A percentile compares a stretch with the other conserved stretches of the same genome.
Conservation (phyloP, 352 stramenopile species). For the Phytophthora agathidicida region DNA sequence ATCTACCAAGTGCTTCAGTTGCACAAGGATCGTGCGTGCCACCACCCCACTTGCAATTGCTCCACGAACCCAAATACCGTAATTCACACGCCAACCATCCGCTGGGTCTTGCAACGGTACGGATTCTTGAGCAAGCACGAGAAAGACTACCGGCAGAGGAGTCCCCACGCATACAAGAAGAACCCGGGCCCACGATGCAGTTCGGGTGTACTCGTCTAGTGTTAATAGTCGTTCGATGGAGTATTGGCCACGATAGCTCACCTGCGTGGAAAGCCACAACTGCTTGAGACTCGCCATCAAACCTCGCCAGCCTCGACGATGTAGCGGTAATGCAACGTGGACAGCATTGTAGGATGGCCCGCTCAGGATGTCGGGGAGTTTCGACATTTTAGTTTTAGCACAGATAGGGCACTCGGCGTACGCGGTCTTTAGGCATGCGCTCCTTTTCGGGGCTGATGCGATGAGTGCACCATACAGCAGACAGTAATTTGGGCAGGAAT, state of each 20-base stretch:
- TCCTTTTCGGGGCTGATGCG: too few relatives aligned
- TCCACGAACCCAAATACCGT: conserved; percentile 23
- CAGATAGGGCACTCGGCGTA: too few relatives aligned
- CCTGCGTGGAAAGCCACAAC: conserved; percentile 8
- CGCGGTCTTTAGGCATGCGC: too few relatives aligned
- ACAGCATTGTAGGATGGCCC: too few relatives aligned
- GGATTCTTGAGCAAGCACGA: conserved; percentile 19
- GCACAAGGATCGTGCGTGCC: neutral
- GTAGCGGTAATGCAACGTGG: too few relatives aligned
- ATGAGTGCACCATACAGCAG: too few relatives aligned
- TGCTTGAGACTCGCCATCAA: too few relatives aligned
- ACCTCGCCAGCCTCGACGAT: too few relatives aligned
- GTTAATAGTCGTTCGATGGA: conserved; percentile 24
- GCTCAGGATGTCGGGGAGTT: too few relatives aligned
- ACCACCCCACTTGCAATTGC: neutral
- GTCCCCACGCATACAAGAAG: conserved; percentile 16
- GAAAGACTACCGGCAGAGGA: conserved; percentile 15
- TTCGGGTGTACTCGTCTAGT: conserved; percentile 20
- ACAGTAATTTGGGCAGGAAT: too few relatives aligned
- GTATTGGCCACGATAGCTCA: conserved; percentile 24
- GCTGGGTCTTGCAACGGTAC: conserved; percentile 25
- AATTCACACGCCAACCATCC: conserved; percentile 21
- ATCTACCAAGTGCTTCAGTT: conserved; percentile 12
- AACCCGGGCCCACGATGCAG: conserved; percentile 4
- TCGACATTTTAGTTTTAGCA: too few relatives aligned